Conservation (phyloP, 23 red algal species). For the Gracilaria domingensis region DNA sequence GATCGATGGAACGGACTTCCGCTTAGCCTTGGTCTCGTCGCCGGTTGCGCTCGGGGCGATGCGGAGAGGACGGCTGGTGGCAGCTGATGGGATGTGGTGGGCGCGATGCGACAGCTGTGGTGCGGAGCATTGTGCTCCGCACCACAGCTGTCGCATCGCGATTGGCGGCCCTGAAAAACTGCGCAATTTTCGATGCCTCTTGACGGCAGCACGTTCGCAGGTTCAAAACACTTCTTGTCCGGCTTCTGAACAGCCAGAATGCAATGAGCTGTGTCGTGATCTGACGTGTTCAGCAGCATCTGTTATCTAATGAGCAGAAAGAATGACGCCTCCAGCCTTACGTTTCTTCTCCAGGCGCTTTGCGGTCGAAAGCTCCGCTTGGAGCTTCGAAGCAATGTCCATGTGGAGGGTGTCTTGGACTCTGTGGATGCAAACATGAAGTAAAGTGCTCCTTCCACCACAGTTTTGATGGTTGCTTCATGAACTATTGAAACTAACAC, state of each 20-base stretch:
- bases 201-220: neutral
- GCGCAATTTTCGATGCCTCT: neutral
- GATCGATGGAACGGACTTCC: conserved; percentile 11
- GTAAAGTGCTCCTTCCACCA: neutral
- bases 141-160: too few species aligned
- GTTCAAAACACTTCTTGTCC: neutral
- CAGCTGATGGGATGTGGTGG: neutral
- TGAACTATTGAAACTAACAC: neutral
- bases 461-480: neutral
- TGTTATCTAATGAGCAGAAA: neutral
- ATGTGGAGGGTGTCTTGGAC: neutral
- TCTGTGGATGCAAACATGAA: conserved; percentile 39
- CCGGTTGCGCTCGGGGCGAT: neutral
- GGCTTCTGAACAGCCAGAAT: neutral
- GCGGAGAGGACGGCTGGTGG: neutral
- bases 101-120: neutral
- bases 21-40: neutral
- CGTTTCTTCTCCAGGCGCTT: conserved; percentile 7
- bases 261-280: neutral
- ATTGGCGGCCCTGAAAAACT: conserved; percentile 16
- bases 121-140: too few species aligned
- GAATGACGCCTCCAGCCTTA: neutral
- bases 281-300: neutral
- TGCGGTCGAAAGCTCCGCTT: conserved; percentile 16
- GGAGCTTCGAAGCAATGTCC: conserved; percentile 18